Base-by-base conservation (phyloP, 2,329 filamentous ascomycete species). In the Aspergillus hortae region DNA sequence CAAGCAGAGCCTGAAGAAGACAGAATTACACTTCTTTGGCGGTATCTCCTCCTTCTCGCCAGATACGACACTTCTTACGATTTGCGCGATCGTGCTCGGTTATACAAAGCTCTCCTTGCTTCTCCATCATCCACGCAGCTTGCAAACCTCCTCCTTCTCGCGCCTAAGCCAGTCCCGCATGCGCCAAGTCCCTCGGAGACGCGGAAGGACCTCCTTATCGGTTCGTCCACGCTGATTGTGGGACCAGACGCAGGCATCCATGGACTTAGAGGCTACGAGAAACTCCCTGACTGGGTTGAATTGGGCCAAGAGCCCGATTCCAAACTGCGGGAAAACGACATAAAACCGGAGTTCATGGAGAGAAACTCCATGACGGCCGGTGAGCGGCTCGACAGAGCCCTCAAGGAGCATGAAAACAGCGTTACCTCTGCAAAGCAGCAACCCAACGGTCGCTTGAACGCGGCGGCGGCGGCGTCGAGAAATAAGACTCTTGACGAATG, bases 21-120 rank as follows among this genome's bases (percentile, higher is more conserved):
- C 61, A 83, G 88, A 0, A 86, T 95, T 48, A 82, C 84, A 27
- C 79, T 85, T 2, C 77, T 99, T 1, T 99, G 91, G 86, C 83
- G 87, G 27, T 95, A 99, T 63, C 83, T 89, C 19, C 79, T 95
- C 25, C 81, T 92, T 1, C 82, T 99, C 1, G 89, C 89, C 30
- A 85, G 94, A 55, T 99, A 97, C 70, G 94, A 97, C 63, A 90
- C 87, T 0, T 96, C 92, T 1, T 99, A 95, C 71, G 92, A 97
- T 66, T 83, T 99, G 3, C 90, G 94, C 57, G 94, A 97, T 67
- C 88, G 94, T 21, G 86, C 92, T 2, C 85, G 94, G 30, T 82
- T 96, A 55, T 97, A 95, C 75, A 90, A 89, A 57, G 82, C 91
- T 1, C 83, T 99, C 1, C 82, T 99, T 2, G 81, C 84, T 4